phyloP scores from a whole-genome alignment of 2,329 filamentous ascomycete genomes.

The Verticillium tricorpus region DNA sequence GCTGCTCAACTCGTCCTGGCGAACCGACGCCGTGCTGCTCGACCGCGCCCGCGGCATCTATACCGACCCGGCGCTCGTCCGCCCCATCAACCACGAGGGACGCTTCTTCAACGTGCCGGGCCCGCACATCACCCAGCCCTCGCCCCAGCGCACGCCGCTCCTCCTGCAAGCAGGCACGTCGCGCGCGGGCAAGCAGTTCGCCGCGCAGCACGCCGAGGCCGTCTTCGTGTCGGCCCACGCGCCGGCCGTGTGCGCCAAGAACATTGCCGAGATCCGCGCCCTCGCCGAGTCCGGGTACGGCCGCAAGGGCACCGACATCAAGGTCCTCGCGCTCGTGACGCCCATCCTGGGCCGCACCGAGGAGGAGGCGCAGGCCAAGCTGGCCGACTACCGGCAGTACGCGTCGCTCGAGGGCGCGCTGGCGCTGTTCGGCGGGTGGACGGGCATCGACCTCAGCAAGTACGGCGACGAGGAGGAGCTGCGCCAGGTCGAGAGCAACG shows the following conservation, averaged over 20 bases:
- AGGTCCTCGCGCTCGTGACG: conserved; percentile 63
- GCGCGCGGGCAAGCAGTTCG: conserved; percentile 60
- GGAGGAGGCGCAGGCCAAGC: conserved; percentile 61
- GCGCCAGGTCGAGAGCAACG: conserved; percentile 57
- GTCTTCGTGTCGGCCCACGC: conserved; percentile 66
- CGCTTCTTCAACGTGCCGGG: conserved; percentile 61
- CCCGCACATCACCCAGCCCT: conserved; percentile 61
- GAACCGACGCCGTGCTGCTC: conserved; percentile 59
- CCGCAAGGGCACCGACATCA: conserved; percentile 56
- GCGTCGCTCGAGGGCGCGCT: conserved; percentile 60
- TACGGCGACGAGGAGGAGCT: conserved; percentile 64
- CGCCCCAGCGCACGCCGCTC: conserved; percentile 63
- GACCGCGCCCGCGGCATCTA: conserved; percentile 57
- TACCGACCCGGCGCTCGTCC: conserved; percentile 44
- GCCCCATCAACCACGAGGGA: conserved; percentile 62
- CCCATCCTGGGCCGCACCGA: conserved; percentile 62
- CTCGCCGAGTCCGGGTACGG: conserved; percentile 48
- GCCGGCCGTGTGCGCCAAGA: conserved; percentile 55
- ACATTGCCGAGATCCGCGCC: conserved; percentile 58
- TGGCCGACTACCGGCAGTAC: conserved; percentile 55
- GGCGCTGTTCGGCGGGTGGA: conserved; percentile 71
- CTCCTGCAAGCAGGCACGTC: conserved; percentile 68
- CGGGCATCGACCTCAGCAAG: conserved; percentile 49
- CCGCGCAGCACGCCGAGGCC: conserved; percentile 65
- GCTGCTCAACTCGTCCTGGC: conserved; percentile 63